Conservation (phyloP, 1,284 basidiomycete species). For the Heterobasidion irregulare region DNA sequence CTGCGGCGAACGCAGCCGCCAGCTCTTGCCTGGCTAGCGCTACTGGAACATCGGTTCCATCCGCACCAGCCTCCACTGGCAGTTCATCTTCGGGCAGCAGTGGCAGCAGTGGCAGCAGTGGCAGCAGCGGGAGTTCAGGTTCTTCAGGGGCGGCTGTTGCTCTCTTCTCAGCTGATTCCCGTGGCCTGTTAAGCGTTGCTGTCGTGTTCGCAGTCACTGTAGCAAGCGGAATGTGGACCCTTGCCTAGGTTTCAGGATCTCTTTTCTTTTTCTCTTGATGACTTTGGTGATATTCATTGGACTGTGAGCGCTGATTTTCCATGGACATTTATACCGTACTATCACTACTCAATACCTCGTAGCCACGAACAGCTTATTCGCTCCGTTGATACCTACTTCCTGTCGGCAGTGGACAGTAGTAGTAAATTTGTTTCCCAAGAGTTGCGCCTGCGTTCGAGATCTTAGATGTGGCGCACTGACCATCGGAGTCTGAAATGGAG, state of each 20-base stretch:
- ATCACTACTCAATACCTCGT: not conserved
- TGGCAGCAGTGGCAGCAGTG: constrained; percentile 14
- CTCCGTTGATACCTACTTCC: not conserved
- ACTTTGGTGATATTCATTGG: not conserved
- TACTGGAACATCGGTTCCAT: constrained; percentile 61
- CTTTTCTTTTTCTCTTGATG: not conserved
- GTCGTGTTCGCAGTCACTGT: constrained; percentile 26
- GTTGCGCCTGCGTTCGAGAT: not conserved
- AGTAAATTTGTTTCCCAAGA: not conserved
- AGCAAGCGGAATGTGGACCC: constrained; percentile 19
- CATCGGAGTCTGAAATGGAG: constrained; percentile 12
- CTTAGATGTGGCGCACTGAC: constrained; percentile 7
- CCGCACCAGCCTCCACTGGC: constrained; percentile 29
- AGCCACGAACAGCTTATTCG: not conserved
- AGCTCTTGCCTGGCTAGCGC: constrained; percentile 66
- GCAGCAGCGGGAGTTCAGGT: constrained; percentile 14
- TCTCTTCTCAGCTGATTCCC: constrained; percentile 18
- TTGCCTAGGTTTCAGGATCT: constrained; percentile 14
- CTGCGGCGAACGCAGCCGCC: constrained; percentile 54
- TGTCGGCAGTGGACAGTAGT: not conserved
- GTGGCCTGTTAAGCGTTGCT: constrained; percentile 33
- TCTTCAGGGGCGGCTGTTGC: constrained; percentile 18
- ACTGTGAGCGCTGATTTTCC: not conserved
- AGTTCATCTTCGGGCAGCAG: constrained; percentile 11
- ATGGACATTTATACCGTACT: not conserved